phyloP scores from a whole-genome alignment of 169 alveolate species.

The Plasmodium malariae region DNA sequence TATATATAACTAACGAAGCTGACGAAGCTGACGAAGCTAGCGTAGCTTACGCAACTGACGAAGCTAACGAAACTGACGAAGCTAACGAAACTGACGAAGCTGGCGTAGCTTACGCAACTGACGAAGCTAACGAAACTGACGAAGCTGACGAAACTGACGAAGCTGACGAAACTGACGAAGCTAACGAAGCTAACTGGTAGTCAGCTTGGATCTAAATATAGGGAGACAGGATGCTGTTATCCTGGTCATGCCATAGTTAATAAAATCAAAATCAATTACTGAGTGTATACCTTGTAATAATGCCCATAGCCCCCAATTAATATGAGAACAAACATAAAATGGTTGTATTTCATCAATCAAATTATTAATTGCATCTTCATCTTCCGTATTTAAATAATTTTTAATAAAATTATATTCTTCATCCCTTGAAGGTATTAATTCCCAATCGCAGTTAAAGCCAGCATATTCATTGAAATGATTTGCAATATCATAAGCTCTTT shows the following conservation, averaged over 20 bases:
- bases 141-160: too few relatives aligned
- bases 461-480: slow-evolving; percentile 84
- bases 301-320: slow-evolving; percentile 87
- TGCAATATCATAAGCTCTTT: slow-evolving; percentile 87
- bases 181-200: background rate
- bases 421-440: slow-evolving; percentile 70
- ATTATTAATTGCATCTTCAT: slow-evolving; percentile 36
- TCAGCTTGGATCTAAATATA: slow-evolving; percentile 29
- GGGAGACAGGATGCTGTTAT: slow-evolving; percentile 58
- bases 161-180: background rate
- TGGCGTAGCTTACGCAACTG: too few relatives aligned
- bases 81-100: too few relatives aligned
- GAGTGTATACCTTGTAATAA: slow-evolving; percentile 80
- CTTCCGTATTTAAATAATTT: slow-evolving; percentile 59
- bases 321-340: slow-evolving; percentile 81
- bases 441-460: slow-evolving; percentile 81
- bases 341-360: slow-evolving; percentile 83
- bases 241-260: slow-evolving; percentile 78
- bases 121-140: too few relatives aligned
- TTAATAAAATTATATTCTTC: slow-evolving; percentile 79
- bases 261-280: slow-evolving; percentile 79
- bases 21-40: too few relatives aligned
- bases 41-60: too few relatives aligned
- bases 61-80: too few relatives aligned
- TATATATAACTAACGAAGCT: too few relatives aligned